Evolutionary conservation across 78 protist species (phyloP).

Genomic region (Chrysochromulina parva): DNA sequence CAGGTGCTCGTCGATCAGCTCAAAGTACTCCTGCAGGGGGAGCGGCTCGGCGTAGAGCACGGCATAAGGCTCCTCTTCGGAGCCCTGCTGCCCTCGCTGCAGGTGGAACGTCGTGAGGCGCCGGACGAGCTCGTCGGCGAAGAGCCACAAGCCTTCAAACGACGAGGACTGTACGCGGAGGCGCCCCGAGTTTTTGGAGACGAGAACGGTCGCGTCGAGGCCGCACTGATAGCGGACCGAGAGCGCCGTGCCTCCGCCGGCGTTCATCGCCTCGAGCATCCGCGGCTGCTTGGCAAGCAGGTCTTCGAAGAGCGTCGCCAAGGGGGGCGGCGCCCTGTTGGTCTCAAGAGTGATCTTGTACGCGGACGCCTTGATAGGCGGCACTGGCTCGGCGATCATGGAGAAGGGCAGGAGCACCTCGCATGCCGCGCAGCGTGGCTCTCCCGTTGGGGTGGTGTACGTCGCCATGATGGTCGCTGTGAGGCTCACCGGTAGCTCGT

Average conservation of each 20-base stretch:
- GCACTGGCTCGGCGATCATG: conserved; percentile 1
- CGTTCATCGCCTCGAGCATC: no score
- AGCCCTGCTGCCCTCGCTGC: background rate
- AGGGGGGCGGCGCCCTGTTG: conserved; percentile 48
- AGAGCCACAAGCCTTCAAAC: conserved; percentile 49
- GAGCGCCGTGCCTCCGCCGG: background rate
- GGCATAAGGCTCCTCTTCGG: background rate
- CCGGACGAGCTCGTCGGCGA: conserved; percentile 24
- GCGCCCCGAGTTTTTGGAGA: conserved; percentile 42
- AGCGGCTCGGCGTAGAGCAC: background rate
- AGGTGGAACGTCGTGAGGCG: background rate
- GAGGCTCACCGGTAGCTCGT: background rate
- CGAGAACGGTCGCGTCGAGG: conserved; percentile 50
- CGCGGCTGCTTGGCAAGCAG: background rate
- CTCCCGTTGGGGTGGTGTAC: conserved; percentile 3
- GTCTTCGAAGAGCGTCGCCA: conserved; percentile 51
- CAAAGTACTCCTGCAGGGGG: conserved; percentile 37
- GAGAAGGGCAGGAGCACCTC: conserved; percentile 29
- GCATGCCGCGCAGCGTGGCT: conserved; percentile 20
- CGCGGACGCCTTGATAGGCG: conserved; percentile 27
- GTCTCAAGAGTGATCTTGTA: conserved; percentile 51
- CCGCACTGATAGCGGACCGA: conserved; percentile 32
- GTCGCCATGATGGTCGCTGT: background rate
- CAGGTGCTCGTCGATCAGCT: conserved; percentile 30
- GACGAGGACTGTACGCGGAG: conserved; percentile 11